Evolutionary conservation across 2,329 filamentous ascomycete species (phyloP), one percentile per base, ranked within the genome.

Genomic region (Fusarium sp.): DNA sequence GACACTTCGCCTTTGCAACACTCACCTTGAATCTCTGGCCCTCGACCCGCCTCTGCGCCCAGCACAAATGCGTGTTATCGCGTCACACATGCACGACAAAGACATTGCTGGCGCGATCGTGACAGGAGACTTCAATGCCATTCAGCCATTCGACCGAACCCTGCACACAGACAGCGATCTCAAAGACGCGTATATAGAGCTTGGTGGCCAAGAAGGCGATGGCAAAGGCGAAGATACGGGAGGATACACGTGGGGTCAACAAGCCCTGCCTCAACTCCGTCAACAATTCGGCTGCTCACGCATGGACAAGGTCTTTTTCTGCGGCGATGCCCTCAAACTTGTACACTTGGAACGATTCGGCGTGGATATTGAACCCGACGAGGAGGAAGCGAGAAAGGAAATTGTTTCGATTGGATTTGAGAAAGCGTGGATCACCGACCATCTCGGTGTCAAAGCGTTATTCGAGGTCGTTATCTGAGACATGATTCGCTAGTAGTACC

Each of bases 211-310:
- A 39, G 86, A 88, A 62, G 83, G 83, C n/a, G 82, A 84, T 1
- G 61, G 61, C 2, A 48, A n/a, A n/a, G 48, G 28, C 2, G 50
- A 64, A 1, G 51, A 42, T 11, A 34, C 21, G 4, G 79, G 82
- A 12, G 86, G 85, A 1, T 86, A 83, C 69, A 89, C 87, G 0
- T 89, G 87, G 87, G 87, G 87, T 1, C 83, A 88, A 65, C 86
- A 88, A 77, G 82, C 81, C 4, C 71, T 80, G 4, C 77, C 78
- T 4, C 74, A 64, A 48, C 67, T 81, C 54, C 78, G 82, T 25
- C 75, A 82, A 41, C 77, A 72, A 58, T 88, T 84, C 74, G 85
- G 85, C 0, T 83, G 81, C 56, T 81, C 79, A 34, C 78, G 87
- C 8, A 86, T 88, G 85, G 87, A 88, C 58, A 77, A 88, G 75